These are phyloP conservation scores for Cercospora sesami DNA, from an alignment of 2,329 filamentous ascomycete genomes.

Conservation along the genomic window DNA sequence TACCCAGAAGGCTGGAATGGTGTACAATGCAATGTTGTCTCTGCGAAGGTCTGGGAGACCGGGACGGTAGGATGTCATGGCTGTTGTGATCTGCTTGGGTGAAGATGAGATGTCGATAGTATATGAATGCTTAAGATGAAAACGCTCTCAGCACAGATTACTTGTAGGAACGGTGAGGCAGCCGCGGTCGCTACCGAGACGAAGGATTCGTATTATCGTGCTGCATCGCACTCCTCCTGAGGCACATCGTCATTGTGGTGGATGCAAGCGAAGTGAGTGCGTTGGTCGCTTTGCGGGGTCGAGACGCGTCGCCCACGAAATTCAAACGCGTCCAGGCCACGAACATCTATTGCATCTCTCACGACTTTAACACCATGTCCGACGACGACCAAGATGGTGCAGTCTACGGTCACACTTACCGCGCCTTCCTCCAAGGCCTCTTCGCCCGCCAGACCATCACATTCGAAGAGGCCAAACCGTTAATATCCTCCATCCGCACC, in stretches of 20 bases:
- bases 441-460: constrained; percentile 77
- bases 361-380: constrained; percentile 18
- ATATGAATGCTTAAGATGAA: not conserved
- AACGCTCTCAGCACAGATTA: not conserved
- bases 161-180: not conserved
- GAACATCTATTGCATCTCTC: not conserved
- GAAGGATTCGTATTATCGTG: constrained; percentile 7
- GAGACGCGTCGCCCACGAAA: not conserved
- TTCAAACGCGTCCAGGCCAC: not conserved
- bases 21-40: constrained; percentile 36
- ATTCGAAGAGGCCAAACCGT: constrained; percentile 67
- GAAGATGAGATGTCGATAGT: not conserved
- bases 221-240: constrained; percentile 2
- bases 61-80: constrained; percentile 29
- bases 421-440: constrained; percentile 88
- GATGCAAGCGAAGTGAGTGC: not conserved
- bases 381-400: constrained; percentile 16
- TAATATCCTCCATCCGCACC: constrained; percentile 75
- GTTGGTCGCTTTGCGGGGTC: constrained; percentile 3
- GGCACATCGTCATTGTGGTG: not conserved
- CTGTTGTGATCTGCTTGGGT: constrained; percentile 4
- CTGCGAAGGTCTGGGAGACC: constrained; percentile 25
- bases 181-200: not conserved
- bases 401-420: constrained; percentile 65
- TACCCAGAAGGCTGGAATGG: constrained; percentile 38